Evolutionary conservation across 768 basidiomycete genomes (phyloP).

Genomic region (Trametes meyenii): DNA sequence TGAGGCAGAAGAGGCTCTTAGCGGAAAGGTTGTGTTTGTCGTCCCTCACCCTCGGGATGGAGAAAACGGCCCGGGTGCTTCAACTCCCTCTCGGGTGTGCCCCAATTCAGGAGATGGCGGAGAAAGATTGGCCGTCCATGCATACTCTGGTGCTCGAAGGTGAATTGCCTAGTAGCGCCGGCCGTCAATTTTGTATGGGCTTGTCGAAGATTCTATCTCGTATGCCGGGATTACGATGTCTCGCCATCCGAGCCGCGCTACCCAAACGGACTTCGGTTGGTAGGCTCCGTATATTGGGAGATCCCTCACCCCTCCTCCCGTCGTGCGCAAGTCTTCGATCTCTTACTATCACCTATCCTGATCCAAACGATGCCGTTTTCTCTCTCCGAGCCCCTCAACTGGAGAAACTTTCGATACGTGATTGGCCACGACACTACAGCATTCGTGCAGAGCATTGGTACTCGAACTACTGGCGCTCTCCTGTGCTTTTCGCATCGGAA

Average conservation of each 20-base stretch:
- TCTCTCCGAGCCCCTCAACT: not conserved
- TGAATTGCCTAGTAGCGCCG: no score
- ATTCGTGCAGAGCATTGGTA: not conserved
- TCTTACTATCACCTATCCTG: conserved; percentile 1
- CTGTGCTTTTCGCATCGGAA: not conserved
- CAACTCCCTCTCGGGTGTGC: not conserved
- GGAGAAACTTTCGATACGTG: not conserved
- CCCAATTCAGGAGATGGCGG: not conserved
- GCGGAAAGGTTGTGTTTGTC: not conserved
- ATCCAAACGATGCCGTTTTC: conserved; percentile 2
- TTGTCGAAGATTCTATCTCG: not conserved
- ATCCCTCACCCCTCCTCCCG: no score
- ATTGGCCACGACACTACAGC: not conserved
- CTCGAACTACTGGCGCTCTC: not conserved
- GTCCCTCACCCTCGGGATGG: not conserved
- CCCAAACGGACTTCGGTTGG: not conserved
- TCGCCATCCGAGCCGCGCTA: not conserved
- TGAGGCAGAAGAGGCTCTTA: not conserved
- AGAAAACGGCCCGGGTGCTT: not conserved
- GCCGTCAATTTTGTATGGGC: no score
- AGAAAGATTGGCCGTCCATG: not conserved
- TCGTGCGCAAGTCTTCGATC: not conserved
- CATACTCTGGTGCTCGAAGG: not conserved
- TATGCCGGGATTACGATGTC: not conserved
- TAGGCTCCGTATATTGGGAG: not conserved